Base-by-base conservation (phyloP, 1,284 basidiomycete species). In the Cystobasidium pallidum region DNA sequence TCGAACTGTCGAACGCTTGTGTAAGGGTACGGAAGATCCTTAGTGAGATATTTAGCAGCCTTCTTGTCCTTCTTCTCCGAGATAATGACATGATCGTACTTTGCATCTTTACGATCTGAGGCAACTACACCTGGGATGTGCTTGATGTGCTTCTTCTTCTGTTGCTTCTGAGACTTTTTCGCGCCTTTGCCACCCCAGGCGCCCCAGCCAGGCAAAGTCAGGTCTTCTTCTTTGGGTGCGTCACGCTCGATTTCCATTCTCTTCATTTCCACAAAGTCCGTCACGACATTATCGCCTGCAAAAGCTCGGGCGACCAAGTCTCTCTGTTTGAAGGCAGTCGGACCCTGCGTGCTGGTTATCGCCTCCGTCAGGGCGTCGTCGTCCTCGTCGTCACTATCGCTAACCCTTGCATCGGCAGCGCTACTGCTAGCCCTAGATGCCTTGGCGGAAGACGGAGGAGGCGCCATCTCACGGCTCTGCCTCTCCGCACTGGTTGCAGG, bases 121-220 rank as follows among this genome's bases (percentile, higher is more conserved):
- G 90, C 88, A 74, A 89, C 88, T 67, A 97, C 83, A 8, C 95
- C 94, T 0, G 90, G 85, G 21, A 91, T 82, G 78, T 89, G 89
- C 80, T 92, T 92, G 80, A 94, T 86, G 74, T 89, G 84, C 76
- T 85, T 87, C 59, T 82, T 80, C 45, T 80, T 74, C 49, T 80
- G 71, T 45, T 78, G 78, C 21, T 85, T 81, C 73, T 81, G 81
- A 24, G 49, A 57, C 63, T 81, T 82, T 74, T 82, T 82, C 24
- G 82, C 80, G 39, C 94, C 94, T 62, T 85, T 83, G 47, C 95
- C 96, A 17, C 89, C 91, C 95, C 95, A 98, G 28, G 89, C 84
- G 45, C 95, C 95, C 95, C 96, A 98, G 36, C 95, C 95, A 52
- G 92, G 88, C n/a, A 98, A 85, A 0, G 92, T 91, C 0, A 88